These are phyloP conservation scores for Lepidium sativum DNA, from an alignment of 345 rosid species.

Conservation along the genomic window DNA sequence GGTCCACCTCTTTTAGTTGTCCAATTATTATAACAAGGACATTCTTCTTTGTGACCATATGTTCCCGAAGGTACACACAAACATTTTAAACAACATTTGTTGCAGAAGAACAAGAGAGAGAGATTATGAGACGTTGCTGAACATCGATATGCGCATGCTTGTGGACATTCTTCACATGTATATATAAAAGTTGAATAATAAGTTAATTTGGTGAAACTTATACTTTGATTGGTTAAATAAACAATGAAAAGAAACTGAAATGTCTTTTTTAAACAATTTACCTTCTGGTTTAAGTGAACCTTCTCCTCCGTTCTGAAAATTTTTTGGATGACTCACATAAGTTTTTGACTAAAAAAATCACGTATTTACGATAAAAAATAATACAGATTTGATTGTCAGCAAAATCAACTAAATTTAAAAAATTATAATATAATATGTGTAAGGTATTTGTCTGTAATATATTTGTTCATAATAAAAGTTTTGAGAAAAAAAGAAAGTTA, in stretches of 20 bases:
- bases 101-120: constrained; percentile 29
- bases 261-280: background rate
- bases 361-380: background rate
- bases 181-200: background rate
- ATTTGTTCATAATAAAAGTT: too few species aligned
- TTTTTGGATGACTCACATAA: background rate
- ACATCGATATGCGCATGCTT: constrained; percentile 18
- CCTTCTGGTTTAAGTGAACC: background rate
- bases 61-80: constrained; percentile 38
- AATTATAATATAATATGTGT: too few species aligned
- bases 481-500: too few species aligned
- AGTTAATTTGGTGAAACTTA: background rate
- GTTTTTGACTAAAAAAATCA: background rate
- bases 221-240: background rate
- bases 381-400: background rate
- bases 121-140: constrained; percentile 21
- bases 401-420: background rate
- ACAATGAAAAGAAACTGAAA: background rate
- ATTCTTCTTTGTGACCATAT: constrained; percentile 39
- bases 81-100: constrained; percentile 30
- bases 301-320: constrained; percentile 14
- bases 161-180: constrained; percentile 18
- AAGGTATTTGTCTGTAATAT: background rate
- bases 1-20: constrained; percentile 27
- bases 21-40: constrained; percentile 33